Evolutionary conservation across 164 flowering plant species (phyloP).

Genomic region (Annona squamosa): DNA sequence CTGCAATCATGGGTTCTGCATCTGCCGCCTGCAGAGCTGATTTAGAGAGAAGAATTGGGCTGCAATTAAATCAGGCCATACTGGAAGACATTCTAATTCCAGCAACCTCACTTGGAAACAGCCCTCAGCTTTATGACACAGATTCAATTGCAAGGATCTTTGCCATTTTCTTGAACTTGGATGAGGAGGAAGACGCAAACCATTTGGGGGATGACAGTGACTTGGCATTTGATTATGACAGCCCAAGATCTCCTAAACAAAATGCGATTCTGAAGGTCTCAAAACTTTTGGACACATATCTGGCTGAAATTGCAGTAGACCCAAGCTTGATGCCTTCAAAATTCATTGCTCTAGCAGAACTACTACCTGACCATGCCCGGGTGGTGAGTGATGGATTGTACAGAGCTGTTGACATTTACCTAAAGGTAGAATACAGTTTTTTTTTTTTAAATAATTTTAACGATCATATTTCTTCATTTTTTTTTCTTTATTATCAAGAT

Average conservation of each 20-base stretch:
- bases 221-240: slow-evolving; percentile 68
- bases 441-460: too few species aligned
- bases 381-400: slow-evolving; percentile 71
- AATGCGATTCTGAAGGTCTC: slow-evolving; percentile 81
- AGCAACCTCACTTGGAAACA: slow-evolving; percentile 45
- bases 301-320: slow-evolving; percentile 88
- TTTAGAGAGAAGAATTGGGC: slow-evolving; percentile 79
- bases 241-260: slow-evolving; percentile 87
- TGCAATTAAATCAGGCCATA: slow-evolving; percentile 92
- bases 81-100: slow-evolving; percentile 94
- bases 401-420: slow-evolving; percentile 86
- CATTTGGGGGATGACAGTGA: slow-evolving; percentile 54
- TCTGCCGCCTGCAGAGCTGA: slow-evolving; percentile 69
- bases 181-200: slow-evolving; percentile 74
- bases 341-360: slow-evolving; percentile 73
- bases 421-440: slow-evolving; percentile 50
- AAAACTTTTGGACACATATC: slow-evolving; percentile 73
- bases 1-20: slow-evolving; percentile 55
- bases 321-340: slow-evolving; percentile 58
- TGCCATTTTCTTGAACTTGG: slow-evolving; percentile 76
- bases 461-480: too few species aligned
- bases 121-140: slow-evolving; percentile 58
- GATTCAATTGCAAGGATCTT: slow-evolving; percentile 75
- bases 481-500: slow-evolving; percentile 7
- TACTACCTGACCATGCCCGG: slow-evolving; percentile 95